Evolutionary conservation across 2,329 filamentous ascomycete species (phyloP).

Genomic region (Teratosphaeria pseudoeucalypti): DNA sequence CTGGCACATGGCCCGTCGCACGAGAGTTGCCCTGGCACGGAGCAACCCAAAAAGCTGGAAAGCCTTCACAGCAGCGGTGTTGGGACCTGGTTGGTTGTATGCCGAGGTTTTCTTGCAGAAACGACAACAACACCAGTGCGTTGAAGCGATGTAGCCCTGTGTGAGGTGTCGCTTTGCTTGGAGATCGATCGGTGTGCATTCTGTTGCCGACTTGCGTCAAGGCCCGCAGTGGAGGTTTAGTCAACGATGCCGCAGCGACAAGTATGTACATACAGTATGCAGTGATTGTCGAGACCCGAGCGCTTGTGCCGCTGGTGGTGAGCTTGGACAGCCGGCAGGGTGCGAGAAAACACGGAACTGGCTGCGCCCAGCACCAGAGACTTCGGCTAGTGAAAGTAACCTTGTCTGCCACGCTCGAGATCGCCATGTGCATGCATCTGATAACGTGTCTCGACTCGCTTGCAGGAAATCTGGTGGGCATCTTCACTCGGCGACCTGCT

Average conservation of each 20-base stretch:
- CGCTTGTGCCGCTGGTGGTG: not conserved
- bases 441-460: not conserved
- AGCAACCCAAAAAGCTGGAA: not conserved
- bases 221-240: not conserved
- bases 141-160: not conserved
- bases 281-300: not conserved
- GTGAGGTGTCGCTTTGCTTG: not conserved
- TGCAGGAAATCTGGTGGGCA: not conserved
- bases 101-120: not conserved
- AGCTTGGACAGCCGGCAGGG: not conserved
- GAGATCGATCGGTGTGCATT: not conserved
- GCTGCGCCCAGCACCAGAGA: not conserved
- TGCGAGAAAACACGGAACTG: not conserved
- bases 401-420: not conserved
- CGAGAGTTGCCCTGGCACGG: not conserved
- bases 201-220: not conserved
- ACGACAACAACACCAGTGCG: too few species aligned
- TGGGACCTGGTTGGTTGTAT: not conserved
- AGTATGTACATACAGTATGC: not conserved
- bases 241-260: not conserved
- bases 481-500: not conserved
- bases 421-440: not conserved
- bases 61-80: not conserved
- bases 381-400: not conserved
- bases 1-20: not conserved